Evolutionary conservation across 2,329 filamentous ascomycete genomes (phyloP).

Genomic region (Botryotinia convoluta): DNA sequence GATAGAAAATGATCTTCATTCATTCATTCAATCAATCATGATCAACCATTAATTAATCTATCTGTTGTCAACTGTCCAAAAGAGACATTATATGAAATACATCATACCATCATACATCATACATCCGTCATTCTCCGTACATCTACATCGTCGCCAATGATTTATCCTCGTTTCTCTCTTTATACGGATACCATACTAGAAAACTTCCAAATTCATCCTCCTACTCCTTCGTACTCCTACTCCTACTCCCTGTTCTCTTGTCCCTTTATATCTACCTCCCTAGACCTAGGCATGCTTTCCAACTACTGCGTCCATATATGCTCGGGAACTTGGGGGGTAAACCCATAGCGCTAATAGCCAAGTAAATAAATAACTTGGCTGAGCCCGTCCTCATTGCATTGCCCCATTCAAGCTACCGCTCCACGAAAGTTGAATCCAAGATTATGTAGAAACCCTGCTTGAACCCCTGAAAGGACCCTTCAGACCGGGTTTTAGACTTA

Average conservation of each 20-base stretch:
- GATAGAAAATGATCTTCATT: neutral
- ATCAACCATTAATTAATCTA: neutral
- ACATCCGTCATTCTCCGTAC: neutral
- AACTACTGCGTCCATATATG: neutral
- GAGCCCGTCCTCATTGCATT: neutral
- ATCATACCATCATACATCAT: neutral
- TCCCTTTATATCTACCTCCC: neutral
- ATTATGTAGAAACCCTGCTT: slow-evolving; percentile 18
- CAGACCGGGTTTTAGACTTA: neutral
- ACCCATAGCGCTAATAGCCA: neutral
- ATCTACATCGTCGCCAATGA: neutral
- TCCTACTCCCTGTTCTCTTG: neutral
- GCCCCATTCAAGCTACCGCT: slow-evolving; percentile 3
- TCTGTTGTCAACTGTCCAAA: neutral
- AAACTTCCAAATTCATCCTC: neutral
- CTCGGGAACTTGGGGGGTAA: neutral
- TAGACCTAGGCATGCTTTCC: neutral
- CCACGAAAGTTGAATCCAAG: neutral
- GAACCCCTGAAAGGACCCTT: slow-evolving; percentile 16
- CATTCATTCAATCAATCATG: neutral
- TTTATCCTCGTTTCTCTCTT: neutral
- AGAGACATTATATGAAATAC: neutral
- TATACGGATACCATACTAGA: neutral
- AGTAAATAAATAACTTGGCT: slow-evolving; percentile 2
- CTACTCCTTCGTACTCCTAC: neutral